Evolutionary conservation across 2,329 filamentous ascomycete species (phyloP).

Genomic region (Colletotrichum sp.): DNA sequence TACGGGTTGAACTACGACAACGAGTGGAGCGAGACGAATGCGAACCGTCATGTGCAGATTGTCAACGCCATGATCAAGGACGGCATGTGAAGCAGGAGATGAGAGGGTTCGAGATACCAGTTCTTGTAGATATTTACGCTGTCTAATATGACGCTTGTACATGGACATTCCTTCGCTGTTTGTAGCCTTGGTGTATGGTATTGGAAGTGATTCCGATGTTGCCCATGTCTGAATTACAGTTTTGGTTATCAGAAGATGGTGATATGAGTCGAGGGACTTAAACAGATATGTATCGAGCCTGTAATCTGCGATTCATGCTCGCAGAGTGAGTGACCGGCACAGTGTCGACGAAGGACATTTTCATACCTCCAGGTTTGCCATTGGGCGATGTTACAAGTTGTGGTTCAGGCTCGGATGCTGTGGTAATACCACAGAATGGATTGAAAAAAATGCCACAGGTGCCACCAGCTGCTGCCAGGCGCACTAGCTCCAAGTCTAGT

Average conservation of each 20-base stretch:
- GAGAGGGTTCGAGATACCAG: not conserved
- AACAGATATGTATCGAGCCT: not conserved
- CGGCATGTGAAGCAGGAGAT: conserved; percentile 31
- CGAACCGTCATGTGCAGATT: conserved; percentile 45
- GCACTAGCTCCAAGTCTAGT: no score
- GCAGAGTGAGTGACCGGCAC: no score
- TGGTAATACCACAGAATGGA: no score
- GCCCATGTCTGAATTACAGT: not conserved
- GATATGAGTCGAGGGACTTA: not conserved
- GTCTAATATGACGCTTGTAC: not conserved
- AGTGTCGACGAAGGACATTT: no score
- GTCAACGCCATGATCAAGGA: conserved; percentile 51
- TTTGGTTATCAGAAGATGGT: not conserved
- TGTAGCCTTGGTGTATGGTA: not conserved
- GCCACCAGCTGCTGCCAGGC: no score
- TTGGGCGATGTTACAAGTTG: no score
- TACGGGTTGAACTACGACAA: conserved; percentile 48
- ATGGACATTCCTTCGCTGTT: not conserved
- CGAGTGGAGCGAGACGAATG: conserved; percentile 51
- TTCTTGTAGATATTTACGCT: not conserved
- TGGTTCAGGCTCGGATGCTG: no score
- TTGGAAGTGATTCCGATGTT: not conserved
- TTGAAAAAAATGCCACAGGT: no score
- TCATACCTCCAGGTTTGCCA: no score
- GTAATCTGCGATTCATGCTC: not conserved